Evolutionary conservation across 495 filamentous ascomycete species (phyloP).

Genomic region (Lepraria neglecta): DNA sequence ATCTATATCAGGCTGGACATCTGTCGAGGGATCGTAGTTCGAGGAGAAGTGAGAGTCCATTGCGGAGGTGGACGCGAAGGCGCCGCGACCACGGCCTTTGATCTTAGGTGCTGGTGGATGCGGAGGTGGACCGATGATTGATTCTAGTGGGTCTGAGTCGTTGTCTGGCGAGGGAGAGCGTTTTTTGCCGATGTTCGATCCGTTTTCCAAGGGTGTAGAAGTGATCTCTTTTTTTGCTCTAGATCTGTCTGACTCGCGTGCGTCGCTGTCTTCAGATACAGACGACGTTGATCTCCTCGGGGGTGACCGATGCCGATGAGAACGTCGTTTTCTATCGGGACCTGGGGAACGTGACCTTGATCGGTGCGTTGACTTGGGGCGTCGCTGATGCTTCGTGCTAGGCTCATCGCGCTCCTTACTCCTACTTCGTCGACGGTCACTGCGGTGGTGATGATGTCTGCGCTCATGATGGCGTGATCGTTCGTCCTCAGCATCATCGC

Average conservation of each 20-base stretch:
- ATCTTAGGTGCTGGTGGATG: constrained; percentile 43
- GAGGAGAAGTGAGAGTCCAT: constrained; percentile 77
- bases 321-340: constrained; percentile 18
- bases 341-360: constrained; percentile 30
- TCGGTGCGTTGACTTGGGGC: constrained; percentile 29
- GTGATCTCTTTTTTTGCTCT: constrained; percentile 34
- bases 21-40: constrained; percentile 68
- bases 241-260: constrained; percentile 18
- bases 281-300: constrained; percentile 1
- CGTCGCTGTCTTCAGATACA: constrained; percentile 7
- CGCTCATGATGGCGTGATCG: constrained; percentile 16
- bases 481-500: constrained; percentile 26
- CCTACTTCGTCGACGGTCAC: constrained; percentile 21
- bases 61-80: constrained; percentile 49
- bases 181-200: background rate
- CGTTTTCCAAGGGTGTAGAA: constrained; percentile 55
- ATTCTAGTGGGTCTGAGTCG: constrained; percentile 67
- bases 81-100: constrained; percentile 71
- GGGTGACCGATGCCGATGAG: constrained; percentile 20
- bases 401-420: constrained; percentile 13
- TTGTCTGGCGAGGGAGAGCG: constrained; percentile 51
- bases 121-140: constrained; percentile 74
- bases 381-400: constrained; percentile 19
- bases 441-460: constrained; percentile 27
- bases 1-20: constrained; percentile 55